Evolutionary conservation across 306 rosid species (phyloP).

Genomic region (Macrotyloma uniflorum): DNA sequence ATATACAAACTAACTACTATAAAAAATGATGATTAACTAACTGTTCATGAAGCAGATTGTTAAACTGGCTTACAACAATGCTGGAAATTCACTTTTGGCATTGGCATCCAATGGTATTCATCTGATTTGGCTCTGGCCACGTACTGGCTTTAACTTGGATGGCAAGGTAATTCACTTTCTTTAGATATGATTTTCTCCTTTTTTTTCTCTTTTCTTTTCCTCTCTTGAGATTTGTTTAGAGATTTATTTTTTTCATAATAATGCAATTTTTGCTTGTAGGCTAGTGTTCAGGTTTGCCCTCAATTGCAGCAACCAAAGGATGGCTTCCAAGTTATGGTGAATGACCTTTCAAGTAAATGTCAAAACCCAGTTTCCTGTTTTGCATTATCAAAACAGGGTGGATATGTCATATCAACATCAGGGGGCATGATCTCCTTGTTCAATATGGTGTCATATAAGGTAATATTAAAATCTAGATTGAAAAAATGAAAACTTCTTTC

Average conservation of each 20-base stretch:
- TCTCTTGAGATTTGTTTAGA: too few species aligned
- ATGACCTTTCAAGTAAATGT: not conserved
- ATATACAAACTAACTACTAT: not conserved
- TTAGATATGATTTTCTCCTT: not conserved
- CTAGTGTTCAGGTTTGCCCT: not conserved
- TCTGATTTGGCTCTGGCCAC: constrained; percentile 23
- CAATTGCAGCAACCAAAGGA: not conserved
- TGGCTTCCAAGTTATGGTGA: constrained; percentile 1
- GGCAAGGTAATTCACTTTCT: constrained; percentile 18
- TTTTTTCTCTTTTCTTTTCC: not conserved
- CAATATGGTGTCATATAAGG: not conserved
- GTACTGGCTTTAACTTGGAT: not conserved
- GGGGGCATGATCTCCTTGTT: constrained; percentile 25
- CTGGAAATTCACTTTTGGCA: constrained; percentile 9
- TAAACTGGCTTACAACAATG: not conserved
- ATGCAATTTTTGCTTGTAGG: constrained; percentile 12
- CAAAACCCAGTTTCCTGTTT: not conserved
- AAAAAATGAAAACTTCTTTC: too few species aligned
- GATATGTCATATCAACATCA: constrained; percentile 29
- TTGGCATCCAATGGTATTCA: constrained; percentile 28
- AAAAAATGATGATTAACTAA: not conserved
- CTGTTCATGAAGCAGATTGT: constrained; percentile 21
- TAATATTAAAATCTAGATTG: not conserved
- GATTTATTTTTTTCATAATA: too few species aligned
- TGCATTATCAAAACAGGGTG: not conserved